phyloP scores from a whole-genome alignment of 2,329 filamentous ascomycete species.

The Tolypocladium nubicola region DNA sequence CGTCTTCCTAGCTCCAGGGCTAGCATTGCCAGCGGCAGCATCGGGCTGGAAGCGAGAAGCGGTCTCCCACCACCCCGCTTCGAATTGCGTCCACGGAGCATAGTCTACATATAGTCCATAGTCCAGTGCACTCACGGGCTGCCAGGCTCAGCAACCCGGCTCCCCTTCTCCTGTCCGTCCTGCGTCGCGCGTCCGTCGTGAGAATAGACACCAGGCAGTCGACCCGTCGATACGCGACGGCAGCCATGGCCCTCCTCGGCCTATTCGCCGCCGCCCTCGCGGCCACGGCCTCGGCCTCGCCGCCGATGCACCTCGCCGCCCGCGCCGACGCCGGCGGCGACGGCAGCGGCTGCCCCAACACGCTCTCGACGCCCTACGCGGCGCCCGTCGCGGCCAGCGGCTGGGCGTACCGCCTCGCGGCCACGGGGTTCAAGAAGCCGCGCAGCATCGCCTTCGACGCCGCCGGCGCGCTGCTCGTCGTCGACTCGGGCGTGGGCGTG shows the following conservation, averaged over 20 bases:
- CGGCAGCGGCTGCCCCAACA: slow-evolving; percentile 19
- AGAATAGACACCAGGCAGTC: background rate
- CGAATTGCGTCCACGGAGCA: background rate
- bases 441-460: slow-evolving; percentile 35
- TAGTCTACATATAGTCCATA: no score
- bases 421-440: slow-evolving; percentile 28
- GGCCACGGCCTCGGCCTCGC: background rate
- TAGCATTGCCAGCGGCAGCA: background rate
- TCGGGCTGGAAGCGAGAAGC: background rate
- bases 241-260: slow-evolving; percentile 1
- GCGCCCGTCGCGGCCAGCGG: slow-evolving; percentile 27
- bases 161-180: background rate
- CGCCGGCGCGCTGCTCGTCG: slow-evolving; percentile 32
- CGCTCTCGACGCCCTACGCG: slow-evolving; percentile 22
- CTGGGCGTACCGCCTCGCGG: slow-evolving; percentile 33
- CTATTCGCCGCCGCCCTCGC: background rate
- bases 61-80: background rate
- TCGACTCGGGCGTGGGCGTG: slow-evolving; percentile 32
- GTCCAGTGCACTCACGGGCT: background rate
- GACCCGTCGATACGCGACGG: no score
- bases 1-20: background rate
- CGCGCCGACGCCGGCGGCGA: background rate
- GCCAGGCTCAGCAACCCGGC: background rate
- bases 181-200: background rate
- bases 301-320: background rate